Base-by-base conservation (phyloP, 352 stramenopile species). In the Phytophthora sp. region DNA sequence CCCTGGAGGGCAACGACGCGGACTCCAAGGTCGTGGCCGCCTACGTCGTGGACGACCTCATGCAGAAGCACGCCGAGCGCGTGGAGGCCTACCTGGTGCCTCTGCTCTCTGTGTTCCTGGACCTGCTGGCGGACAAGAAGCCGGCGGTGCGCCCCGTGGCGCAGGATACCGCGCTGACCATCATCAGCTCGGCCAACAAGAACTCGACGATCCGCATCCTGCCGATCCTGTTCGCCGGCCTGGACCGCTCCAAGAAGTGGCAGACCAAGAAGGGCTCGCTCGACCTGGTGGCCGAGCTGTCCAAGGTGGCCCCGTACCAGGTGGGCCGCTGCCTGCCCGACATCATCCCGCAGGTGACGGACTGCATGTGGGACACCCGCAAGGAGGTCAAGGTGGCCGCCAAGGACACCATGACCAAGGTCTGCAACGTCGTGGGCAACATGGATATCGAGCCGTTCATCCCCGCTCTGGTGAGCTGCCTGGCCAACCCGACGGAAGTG, bases 361-460 rank as follows among this genome's bases (percentile, higher is more conserved):
- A 98, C 42, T 98, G 93, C 76, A 99, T 99, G 92, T 99, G 96
- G 92, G 97, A 99, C 79, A 99, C 97, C 10, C 98, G 98, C 78
- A 98, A 98, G 77, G 94, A 99, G 69, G 96, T 99, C 30, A 99
- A 98, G 88, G 69, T 88, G 12, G 96, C 96, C 30, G 91, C 97
- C 21, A 97, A 95, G 54, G 84, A 87, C 9, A 97, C 97, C 35
- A 98, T 99, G 91, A 93, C 89, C 48, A 92, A 91, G 66, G 92
- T 97, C 6, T 98, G 97, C 71, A 90, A 98, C 57, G 95, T 99
- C 21, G 98, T 99, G 56, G 97, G 95, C 69, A 99, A 99, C 95
- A 92, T 91, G 65, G 97, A 99, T 88, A 99, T 99, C 66, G 97
- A 99, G 80, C 97, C 98, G 58, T 99, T 99, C 84, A 99, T 98